These are phyloP conservation scores for Arxiozyma slooffiae DNA, from an alignment of 1,139 yeast genomes.

Conservation along the genomic window DNA sequence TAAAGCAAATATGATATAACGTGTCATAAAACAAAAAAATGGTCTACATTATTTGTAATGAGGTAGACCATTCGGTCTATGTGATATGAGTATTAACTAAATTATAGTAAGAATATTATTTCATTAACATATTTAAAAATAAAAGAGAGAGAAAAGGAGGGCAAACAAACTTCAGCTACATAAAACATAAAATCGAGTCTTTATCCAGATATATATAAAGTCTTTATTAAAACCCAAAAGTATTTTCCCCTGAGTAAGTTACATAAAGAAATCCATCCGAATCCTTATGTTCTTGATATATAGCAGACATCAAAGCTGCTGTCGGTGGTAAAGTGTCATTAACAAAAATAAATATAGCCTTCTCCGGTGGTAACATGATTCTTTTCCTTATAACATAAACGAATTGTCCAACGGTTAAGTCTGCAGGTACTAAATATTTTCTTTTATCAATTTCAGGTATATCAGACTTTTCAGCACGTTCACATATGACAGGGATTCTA, in stretches of 20 bases:
- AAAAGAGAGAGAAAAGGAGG: background rate
- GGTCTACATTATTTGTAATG: too few species aligned
- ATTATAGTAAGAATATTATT: background rate
- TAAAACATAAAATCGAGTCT: too few species aligned
- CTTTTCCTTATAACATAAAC: conserved; percentile 95
- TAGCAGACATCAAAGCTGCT: conserved; percentile 89
- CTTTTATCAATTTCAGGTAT: conserved; percentile 94
- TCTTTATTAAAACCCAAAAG: conserved; percentile 44
- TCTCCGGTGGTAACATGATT: conserved; percentile 89
- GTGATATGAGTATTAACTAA: background rate
- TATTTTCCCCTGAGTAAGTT: conserved; percentile 79
- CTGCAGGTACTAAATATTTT: conserved; percentile 92
- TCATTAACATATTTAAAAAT: background rate
- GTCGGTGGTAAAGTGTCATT: conserved; percentile 96
- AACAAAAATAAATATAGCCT: conserved; percentile 94
- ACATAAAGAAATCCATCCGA: conserved; percentile 95
- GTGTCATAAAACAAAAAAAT: too few species aligned
- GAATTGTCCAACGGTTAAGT: conserved; percentile 93
- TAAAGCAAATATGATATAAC: background rate
- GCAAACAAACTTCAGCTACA: too few species aligned
- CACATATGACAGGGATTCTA: conserved; percentile 94
- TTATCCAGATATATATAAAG: background rate
- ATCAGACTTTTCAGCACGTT: conserved; percentile 93
- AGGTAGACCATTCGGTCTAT: background rate
- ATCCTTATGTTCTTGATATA: conserved; percentile 93